These are phyloP conservation scores for Exophiala viscosa DNA, from an alignment of 2,329 filamentous ascomycete genomes.

Conservation along the genomic window DNA sequence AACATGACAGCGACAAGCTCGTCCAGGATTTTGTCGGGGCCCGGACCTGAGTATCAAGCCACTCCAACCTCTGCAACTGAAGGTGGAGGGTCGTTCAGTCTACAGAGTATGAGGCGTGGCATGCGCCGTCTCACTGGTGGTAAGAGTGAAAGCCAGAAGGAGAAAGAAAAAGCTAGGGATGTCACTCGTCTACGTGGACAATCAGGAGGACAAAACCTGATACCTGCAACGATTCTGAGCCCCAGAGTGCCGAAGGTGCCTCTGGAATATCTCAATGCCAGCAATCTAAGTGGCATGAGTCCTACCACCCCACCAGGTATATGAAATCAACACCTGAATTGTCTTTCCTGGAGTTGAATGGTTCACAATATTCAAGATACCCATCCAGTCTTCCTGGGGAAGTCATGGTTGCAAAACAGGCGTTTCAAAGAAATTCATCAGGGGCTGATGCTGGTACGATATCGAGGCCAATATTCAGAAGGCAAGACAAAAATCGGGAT, in stretches of 20 bases:
- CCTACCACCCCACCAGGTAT: constrained; percentile 20
- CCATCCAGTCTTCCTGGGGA: constrained; percentile 13
- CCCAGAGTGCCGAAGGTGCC: constrained; percentile 47
- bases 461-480: constrained; percentile 9
- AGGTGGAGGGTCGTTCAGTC: constrained; percentile 39
- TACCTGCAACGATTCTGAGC: constrained; percentile 32
- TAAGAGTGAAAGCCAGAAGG: constrained; percentile 41
- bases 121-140: constrained; percentile 47
- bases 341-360: constrained; percentile 4
- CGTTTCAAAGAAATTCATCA: constrained; percentile 8
- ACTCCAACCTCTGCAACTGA: constrained; percentile 30
- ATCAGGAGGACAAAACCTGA: constrained; percentile 20
- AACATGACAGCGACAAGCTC: constrained; percentile 28
- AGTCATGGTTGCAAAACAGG: constrained; percentile 6
- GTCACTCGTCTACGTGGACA: constrained; percentile 42
- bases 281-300: constrained; percentile 12
- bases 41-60: constrained; percentile 28
- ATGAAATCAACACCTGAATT: constrained; percentile 2
- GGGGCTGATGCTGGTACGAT: constrained; percentile 12
- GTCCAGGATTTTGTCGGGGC: constrained; percentile 9
- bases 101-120: constrained; percentile 45
- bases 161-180: constrained; percentile 43
- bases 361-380: constrained; percentile 10
- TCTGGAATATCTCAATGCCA: constrained; percentile 42
- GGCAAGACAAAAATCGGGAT: constrained; percentile 7